Evolutionary conservation across 352 stramenopile species (phyloP), one percentile per base, ranked within the genome.

Genomic region (Globisporangium parvum): DNA sequence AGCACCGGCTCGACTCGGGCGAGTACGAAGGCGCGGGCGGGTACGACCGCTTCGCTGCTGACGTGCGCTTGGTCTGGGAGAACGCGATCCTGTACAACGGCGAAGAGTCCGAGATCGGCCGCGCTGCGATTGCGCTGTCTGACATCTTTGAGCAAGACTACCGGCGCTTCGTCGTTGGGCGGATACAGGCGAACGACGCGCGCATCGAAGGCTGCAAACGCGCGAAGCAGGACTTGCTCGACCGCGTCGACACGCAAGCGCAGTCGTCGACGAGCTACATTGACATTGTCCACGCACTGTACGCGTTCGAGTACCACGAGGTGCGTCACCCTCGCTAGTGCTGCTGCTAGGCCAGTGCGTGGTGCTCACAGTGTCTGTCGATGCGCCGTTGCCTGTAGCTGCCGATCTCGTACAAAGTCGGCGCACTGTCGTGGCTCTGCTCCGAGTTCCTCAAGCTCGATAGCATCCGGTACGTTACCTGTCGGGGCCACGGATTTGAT

Each of bases 81-180:
- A 95, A 95, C 51, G 76, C 74, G 44, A 59, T 88, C 26, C 55
- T 80, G 5, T 93, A 89, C 63, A 93, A 93, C 58, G 71, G 75
- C 2, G 80, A 91, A 55, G 79, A 93, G 18, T 91, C 83, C 8
- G 78, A 91, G 53, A 69, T 93, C 24, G 82, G 82, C 12, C 71
- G 69, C 33, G 75, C 80, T 52, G 82, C 82, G 3, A 53, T 84
- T n/a, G 76, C 66, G 5, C 67, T 93, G 18, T 91, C 82, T 1
- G 82, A 91, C 58, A 75, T 93, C 23, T 93, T 90, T 41, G 80
- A 93, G 52, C 78, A 87, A 73, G 80, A 93, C 49, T 93, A 88
- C 57, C 65, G 85, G 44, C 71, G 76, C n/a, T 80, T 91, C 54
- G 82, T 93, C 3, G 61, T 80, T 47, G 73, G 72, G 2, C 69